Evolutionary conservation across 2,329 filamentous ascomycete species (phyloP).

Genomic region (Penicillium griseofulvum): DNA sequence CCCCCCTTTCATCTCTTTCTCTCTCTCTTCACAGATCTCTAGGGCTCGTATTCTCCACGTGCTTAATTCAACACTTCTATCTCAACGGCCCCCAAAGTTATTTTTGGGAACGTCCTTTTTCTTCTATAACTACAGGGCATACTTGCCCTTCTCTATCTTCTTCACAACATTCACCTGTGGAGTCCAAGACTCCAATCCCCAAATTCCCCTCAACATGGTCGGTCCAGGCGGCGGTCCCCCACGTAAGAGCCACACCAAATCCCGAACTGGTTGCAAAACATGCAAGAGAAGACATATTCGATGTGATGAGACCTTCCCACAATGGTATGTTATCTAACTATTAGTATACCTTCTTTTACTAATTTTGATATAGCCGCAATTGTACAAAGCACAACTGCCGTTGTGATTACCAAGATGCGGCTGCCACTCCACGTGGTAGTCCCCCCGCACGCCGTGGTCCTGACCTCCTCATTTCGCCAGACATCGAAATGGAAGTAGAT

Average conservation of each 20-base stretch:
- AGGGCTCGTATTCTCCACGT: slow-evolving; percentile 20
- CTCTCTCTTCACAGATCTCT: slow-evolving; percentile 3
- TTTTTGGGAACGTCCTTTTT: not conserved
- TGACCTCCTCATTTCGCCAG: slow-evolving; percentile 78
- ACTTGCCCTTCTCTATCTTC: not conserved
- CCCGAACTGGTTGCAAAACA: slow-evolving; percentile 94
- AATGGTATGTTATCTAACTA: slow-evolving; percentile 67
- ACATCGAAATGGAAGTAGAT: slow-evolving; percentile 76
- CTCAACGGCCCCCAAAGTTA: slow-evolving; percentile 5
- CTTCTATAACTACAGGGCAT: not conserved
- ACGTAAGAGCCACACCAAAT: slow-evolving; percentile 92
- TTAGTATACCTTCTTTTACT: slow-evolving; percentile 4
- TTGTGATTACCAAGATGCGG: slow-evolving; percentile 93
- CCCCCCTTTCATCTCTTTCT: not conserved
- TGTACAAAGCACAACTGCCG: slow-evolving; percentile 99
- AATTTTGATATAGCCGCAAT: slow-evolving; percentile 66
- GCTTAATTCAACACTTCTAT: slow-evolving; percentile 11
- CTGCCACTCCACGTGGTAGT: slow-evolving; percentile 56
- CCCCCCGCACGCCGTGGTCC: slow-evolving; percentile 52
- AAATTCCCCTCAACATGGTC: slow-evolving; percentile 61
- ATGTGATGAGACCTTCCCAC: slow-evolving; percentile 95
- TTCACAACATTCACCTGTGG: not conserved
- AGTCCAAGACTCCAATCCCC: not conserved
- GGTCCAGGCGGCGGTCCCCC: slow-evolving; percentile 93
- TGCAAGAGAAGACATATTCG: slow-evolving; percentile 97